These are phyloP conservation scores for Calocybe indica DNA, from an alignment of 768 basidiomycete species.

Conservation along the genomic window DNA sequence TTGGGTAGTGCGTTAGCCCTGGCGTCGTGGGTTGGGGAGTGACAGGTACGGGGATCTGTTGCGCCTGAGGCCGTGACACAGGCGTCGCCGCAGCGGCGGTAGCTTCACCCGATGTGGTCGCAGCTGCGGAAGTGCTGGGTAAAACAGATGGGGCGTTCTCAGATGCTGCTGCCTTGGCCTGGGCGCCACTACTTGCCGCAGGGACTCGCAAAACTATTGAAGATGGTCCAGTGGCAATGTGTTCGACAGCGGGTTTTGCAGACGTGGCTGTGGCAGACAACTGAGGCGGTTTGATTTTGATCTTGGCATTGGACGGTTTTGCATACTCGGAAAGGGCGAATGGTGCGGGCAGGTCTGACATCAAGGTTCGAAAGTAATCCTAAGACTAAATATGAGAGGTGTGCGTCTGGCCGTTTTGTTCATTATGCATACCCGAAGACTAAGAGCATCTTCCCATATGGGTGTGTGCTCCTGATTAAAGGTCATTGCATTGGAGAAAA, in stretches of 20 bases:
- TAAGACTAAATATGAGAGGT: constrained; percentile 20
- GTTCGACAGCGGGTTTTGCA: constrained; percentile 8
- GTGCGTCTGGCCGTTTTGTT: not conserved
- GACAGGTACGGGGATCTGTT: constrained; percentile 10
- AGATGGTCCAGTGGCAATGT: constrained; percentile 12
- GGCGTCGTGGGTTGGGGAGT: constrained; percentile 21
- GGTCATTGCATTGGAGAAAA: constrained; percentile 82
- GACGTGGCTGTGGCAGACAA: constrained; percentile 29
- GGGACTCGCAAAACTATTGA: constrained; percentile 34
- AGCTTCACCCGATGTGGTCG: not conserved
- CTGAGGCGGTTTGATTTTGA: constrained; percentile 65
- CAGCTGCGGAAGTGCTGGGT: constrained; percentile 1
- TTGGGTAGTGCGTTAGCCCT: constrained; percentile 47
- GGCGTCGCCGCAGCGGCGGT: not conserved
- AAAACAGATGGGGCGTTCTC: too few relatives aligned
- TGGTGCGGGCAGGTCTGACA: constrained; percentile 73
- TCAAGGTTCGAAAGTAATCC: constrained; percentile 69
- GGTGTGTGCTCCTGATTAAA: constrained; percentile 85
- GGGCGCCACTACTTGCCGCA: constrained; percentile 6
- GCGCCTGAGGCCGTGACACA: constrained; percentile 12
- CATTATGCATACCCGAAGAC: constrained; percentile 47
- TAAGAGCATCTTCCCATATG: constrained; percentile 75
- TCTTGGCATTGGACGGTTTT: constrained; percentile 51
- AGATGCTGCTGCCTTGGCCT: too few relatives aligned
- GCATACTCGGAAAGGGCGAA: constrained; percentile 59